A percentile compares a stretch with the other conserved stretches of the same genome.
Evolutionary conservation across 148 eudicot species (phyloP).

Genomic region (Silene conica): DNA sequence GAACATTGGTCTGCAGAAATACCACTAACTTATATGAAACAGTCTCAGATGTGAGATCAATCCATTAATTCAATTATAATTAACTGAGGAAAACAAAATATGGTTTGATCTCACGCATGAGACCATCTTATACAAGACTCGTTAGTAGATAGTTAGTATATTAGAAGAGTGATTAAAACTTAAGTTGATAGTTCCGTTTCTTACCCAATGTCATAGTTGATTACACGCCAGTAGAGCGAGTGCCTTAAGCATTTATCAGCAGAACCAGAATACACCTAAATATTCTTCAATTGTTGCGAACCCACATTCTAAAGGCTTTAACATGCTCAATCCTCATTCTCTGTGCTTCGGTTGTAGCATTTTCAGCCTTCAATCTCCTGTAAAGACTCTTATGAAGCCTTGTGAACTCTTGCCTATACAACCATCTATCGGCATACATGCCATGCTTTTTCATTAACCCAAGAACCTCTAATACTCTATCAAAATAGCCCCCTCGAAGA

Average conservation of each 20-base stretch:
- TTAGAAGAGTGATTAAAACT: neutral
- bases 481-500: conserved; percentile 92
- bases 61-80: too few relatives aligned
- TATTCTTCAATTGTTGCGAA: conserved; percentile 41
- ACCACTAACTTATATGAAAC: too few relatives aligned
- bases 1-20: too few relatives aligned
- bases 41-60: too few relatives aligned
- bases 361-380: conserved; percentile 45
- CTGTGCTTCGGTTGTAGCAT: conserved; percentile 73
- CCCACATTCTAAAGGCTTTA: conserved; percentile 66
- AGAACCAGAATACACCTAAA: neutral
- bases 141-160: neutral
- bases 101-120: too few relatives aligned
- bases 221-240: neutral
- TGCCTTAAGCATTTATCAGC: neutral
- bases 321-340: conserved; percentile 71
- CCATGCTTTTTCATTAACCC: conserved; percentile 47
- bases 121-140: too few relatives aligned
- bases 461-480: conserved; percentile 76
- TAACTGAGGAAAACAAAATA: too few relatives aligned
- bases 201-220: neutral
- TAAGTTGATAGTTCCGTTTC: neutral
- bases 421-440: conserved; percentile 67
- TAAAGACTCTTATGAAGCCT: conserved; percentile 73
- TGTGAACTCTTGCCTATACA: conserved; percentile 55